Evolutionary conservation across 805 yeast species (phyloP).

Genomic region (Metschnikowia santaceciliae): DNA sequence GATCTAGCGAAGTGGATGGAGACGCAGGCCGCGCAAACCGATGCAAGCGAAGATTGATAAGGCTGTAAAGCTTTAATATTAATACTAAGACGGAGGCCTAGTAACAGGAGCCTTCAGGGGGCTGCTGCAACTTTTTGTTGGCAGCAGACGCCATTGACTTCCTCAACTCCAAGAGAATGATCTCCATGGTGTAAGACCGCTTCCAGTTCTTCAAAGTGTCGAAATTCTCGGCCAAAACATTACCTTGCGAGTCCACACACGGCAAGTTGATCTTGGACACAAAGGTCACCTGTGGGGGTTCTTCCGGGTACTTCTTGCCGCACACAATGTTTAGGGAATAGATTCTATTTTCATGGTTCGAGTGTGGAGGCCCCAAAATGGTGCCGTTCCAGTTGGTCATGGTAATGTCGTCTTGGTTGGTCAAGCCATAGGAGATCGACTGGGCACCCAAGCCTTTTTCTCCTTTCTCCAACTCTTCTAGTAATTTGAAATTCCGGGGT

Average conservation of each 20-base stretch:
- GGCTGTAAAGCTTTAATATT: background rate
- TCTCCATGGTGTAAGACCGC: slow-evolving; percentile 88
- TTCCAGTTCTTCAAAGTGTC: slow-evolving; percentile 81
- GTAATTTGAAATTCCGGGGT: slow-evolving; percentile 90
- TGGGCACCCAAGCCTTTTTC: slow-evolving; percentile 97
- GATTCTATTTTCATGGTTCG: slow-evolving; percentile 86
- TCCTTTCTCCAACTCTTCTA: slow-evolving; percentile 96
- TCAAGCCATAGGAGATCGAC: slow-evolving; percentile 91
- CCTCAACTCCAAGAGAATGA: slow-evolving; percentile 82
- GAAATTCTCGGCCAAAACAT: slow-evolving; percentile 43
- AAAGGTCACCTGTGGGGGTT: slow-evolving; percentile 81
- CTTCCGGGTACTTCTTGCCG: slow-evolving; percentile 80
- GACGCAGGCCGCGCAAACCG: slow-evolving; percentile 5
- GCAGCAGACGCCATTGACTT: slow-evolving; percentile 76
- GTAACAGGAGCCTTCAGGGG: slow-evolving; percentile 80
- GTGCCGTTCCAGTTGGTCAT: slow-evolving; percentile 99
- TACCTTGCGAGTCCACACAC: slow-evolving; percentile 73
- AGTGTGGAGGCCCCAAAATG: slow-evolving; percentile 93
- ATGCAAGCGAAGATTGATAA: background rate
- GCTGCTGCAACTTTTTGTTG: slow-evolving; percentile 85
- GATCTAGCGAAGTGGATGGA: slow-evolving; percentile 34
- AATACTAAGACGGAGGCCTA: slow-evolving; percentile 1
- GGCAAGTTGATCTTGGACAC: slow-evolving; percentile 85
- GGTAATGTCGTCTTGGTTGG: slow-evolving; percentile 83
- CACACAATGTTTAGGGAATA: slow-evolving; percentile 79